Base-by-base conservation (phyloP, 2,329 filamentous ascomycete species). In the Monilinia fructigena region DNA sequence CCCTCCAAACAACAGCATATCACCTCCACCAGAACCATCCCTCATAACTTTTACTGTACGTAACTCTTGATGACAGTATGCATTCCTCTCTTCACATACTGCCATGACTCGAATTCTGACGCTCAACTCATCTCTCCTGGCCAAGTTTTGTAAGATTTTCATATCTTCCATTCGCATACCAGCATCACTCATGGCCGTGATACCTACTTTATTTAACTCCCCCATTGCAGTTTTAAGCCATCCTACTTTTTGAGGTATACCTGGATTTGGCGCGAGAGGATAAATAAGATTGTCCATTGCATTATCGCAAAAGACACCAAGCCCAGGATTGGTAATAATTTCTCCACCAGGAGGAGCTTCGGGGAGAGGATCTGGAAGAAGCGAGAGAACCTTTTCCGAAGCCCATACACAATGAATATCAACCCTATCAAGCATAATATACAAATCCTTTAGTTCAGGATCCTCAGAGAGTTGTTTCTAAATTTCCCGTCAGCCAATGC, bases 391-490 rank as follows among this genome's bases (percentile, higher is more conserved):
- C 23, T 86, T 81, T 35, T 85, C 79, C 0, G 88, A 90, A 3
- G 90, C 87, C 85, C 87, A 89, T 38, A 86, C 82, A 75, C 89
- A 91, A 74, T 91, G 89, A 4, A 87, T 85, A 71, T 91, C 89
- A 10, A 89, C 84, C 18, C 89, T 83, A 72, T 90, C 87, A 3
- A 91, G 81, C 86, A 90, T 89, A 67, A 90, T 83, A 74, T 86
- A 89, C 47, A 85, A 77, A 45, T 82, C 82, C 53, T 77, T 79
- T 54, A 91, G 81, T 1, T 76, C 72, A 31, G 80, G 76, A 55
- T 86, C 83, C 50, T 80, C 77, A 14, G 83, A 81, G 0, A 91
- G 78, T 67, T 89, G 84, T 62, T 79, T 79, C 74, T 75, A 61
- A 53, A 28, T 18, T 6, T 12, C 5, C 8, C 40, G 26, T 65